Conservation (phyloP, 345 rosid species). For the Ricinus communis region DNA sequence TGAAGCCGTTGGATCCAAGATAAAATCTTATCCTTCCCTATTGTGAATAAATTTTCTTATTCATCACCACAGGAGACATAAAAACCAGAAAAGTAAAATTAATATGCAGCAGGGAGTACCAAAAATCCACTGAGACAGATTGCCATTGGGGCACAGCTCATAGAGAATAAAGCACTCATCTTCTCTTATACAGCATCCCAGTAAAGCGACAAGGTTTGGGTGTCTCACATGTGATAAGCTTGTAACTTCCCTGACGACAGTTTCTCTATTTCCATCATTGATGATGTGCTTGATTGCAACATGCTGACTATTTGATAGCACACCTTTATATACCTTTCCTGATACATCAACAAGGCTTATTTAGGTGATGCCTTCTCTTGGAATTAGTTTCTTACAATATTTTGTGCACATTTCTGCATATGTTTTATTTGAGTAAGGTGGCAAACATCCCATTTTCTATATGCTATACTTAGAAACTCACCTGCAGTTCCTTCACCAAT, state of each 20-base stretch:
- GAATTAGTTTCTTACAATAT: not conserved
- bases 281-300: slow-evolving; percentile 50
- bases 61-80: not conserved
- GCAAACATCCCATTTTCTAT: too few species aligned
- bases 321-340: slow-evolving; percentile 54
- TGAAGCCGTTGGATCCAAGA: slow-evolving; percentile 51
- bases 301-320: slow-evolving; percentile 31
- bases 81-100: not conserved
- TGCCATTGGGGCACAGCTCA: slow-evolving; percentile 50
- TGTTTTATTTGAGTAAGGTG: too few species aligned
- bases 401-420: not conserved
- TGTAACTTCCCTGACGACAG: slow-evolving; percentile 48
- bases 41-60: not conserved
- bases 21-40: slow-evolving; percentile 43
- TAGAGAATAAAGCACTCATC: slow-evolving; percentile 50
- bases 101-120: slow-evolving; percentile 21
- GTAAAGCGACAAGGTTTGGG: slow-evolving; percentile 43
- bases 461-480: slow-evolving; percentile 20
- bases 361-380: not conserved
- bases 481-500: slow-evolving; percentile 61
- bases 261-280: slow-evolving; percentile 44
- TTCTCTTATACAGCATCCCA: slow-evolving; percentile 41
- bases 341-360: slow-evolving; percentile 9
- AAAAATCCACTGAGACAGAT: slow-evolving; percentile 51
- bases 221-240: slow-evolving; percentile 38